A percentile compares a stretch with the other conserved stretches of the same genome.
Evolutionary conservation across 208 protist genomes (phyloP).

Genomic region (Leptomonas pyrrhocoris): DNA sequence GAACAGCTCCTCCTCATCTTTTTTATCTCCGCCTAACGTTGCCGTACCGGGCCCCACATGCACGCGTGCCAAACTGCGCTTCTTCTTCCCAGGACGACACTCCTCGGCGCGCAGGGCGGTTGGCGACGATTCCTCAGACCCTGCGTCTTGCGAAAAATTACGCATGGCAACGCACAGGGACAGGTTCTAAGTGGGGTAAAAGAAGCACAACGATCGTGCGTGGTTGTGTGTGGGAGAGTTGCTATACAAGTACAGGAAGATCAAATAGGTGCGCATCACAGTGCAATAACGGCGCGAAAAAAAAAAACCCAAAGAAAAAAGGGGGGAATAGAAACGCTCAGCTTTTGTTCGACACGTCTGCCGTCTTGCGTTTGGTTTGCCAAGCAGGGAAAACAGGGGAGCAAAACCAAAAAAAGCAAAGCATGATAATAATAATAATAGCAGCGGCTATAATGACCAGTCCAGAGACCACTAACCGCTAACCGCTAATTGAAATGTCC

Average conservation of each 20-base stretch:
- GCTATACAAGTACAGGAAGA: not conserved
- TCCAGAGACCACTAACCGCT: too few relatives aligned
- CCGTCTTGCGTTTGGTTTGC: not conserved
- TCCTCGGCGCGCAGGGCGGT: not conserved
- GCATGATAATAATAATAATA: conserved; percentile 1
- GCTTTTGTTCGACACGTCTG: not conserved
- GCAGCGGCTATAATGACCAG: not conserved
- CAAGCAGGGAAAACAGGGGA: conserved; percentile 3
- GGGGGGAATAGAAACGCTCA: not conserved
- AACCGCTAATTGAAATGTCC: too few relatives aligned
- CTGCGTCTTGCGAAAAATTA: not conserved
- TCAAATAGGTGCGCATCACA: not conserved
- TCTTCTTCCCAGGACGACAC: not conserved
- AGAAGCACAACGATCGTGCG: not conserved
- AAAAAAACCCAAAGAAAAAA: not conserved
- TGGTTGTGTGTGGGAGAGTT: not conserved
- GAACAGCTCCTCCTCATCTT: conserved; percentile 10
- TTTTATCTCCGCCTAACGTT: conserved; percentile 6
- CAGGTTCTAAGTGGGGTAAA: not conserved
- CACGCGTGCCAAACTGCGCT: not conserved
- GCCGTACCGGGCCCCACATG: conserved; percentile 2
- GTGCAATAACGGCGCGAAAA: not conserved
- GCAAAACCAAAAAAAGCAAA: conserved; percentile 10
- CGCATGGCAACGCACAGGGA: not conserved
- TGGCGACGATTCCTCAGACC: not conserved